phyloP scores from a whole-genome alignment of 495 filamentous ascomycete genomes.

The Venustampulla echinocandica region DNA sequence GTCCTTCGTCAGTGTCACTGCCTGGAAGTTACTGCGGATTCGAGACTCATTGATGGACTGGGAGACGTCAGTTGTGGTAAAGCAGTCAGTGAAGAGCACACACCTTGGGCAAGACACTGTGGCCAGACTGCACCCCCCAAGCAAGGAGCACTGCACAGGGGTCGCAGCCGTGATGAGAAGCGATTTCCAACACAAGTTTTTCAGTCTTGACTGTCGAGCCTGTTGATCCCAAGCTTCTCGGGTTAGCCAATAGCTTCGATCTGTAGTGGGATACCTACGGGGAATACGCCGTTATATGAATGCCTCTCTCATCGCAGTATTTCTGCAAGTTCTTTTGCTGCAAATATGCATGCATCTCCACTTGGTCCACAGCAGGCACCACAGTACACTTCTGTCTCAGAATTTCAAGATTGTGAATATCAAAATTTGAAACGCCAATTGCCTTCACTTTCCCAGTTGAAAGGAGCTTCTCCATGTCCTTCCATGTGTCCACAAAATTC shows the following conservation, averaged over 20 bases:
- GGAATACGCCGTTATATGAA: slow-evolving; percentile 64
- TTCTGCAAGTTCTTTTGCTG: slow-evolving; percentile 75
- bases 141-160: slow-evolving; percentile 32
- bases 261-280: slow-evolving; percentile 55
- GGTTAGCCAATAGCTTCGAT: slow-evolving; percentile 28
- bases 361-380: slow-evolving; percentile 75
- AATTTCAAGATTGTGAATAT: slow-evolving; percentile 58
- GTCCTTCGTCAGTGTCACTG: slow-evolving; percentile 11
- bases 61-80: no score
- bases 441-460: slow-evolving; percentile 56
- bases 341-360: slow-evolving; percentile 74
- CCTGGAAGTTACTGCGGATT: slow-evolving; percentile 32
- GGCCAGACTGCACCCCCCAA: slow-evolving; percentile 39
- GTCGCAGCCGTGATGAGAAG: slow-evolving; percentile 28
- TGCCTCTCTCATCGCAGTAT: slow-evolving; percentile 59
- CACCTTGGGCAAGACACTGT: slow-evolving; percentile 38
- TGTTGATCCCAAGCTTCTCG: slow-evolving; percentile 20
- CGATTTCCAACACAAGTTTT: no score
- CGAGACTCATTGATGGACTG: slow-evolving; percentile 33
- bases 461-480: slow-evolving; percentile 64
- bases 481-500: slow-evolving; percentile 53
- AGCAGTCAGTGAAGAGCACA: no score
- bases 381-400: slow-evolving; percentile 55
- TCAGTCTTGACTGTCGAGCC: no score
- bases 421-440: slow-evolving; percentile 79